Evolutionary conservation across 352 stramenopile genomes (phyloP).

Genomic region (Globisporangium viniferum): DNA sequence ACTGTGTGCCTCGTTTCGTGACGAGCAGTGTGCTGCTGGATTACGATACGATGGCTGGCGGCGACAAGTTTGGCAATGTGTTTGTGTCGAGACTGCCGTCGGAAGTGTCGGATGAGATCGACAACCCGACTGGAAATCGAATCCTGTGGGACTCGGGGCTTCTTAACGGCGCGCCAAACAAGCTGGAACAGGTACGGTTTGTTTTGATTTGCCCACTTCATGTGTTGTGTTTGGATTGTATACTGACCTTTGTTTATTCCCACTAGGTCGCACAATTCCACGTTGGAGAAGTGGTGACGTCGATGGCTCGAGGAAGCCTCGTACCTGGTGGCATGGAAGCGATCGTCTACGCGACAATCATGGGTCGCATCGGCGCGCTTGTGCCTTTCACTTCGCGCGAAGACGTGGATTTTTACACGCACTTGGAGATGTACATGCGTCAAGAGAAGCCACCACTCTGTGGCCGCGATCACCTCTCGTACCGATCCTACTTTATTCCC

Average conservation of each 20-base stretch:
- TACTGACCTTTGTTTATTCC: not conserved
- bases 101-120: conserved; percentile 93
- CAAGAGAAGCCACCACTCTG: conserved; percentile 90
- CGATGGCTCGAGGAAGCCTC: conserved; percentile 93
- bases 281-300: conserved; percentile 98
- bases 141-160: conserved; percentile 96
- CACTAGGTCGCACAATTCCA: conserved; percentile 92
- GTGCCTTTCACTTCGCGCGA: conserved; percentile 96
- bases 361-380: conserved; percentile 95
- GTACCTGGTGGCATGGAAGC: conserved; percentile 95
- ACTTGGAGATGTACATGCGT: conserved; percentile 97
- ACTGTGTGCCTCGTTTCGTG: conserved; percentile 87
- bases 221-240: not conserved
- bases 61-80: conserved; percentile 99
- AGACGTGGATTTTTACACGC: conserved; percentile 98
- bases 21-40: conserved; percentile 91
- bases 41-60: conserved; percentile 97
- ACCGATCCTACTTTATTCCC: conserved; percentile 97
- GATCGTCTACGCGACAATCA: conserved; percentile 97
- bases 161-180: conserved; percentile 94
- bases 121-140: conserved; percentile 94
- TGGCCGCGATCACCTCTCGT: conserved; percentile 96
- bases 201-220: not conserved
- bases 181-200: conserved; percentile 90
- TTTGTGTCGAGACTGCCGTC: conserved; percentile 94